Base-by-base conservation (phyloP, 139 green algal genomes). In the Chlorella sp. region DNA sequence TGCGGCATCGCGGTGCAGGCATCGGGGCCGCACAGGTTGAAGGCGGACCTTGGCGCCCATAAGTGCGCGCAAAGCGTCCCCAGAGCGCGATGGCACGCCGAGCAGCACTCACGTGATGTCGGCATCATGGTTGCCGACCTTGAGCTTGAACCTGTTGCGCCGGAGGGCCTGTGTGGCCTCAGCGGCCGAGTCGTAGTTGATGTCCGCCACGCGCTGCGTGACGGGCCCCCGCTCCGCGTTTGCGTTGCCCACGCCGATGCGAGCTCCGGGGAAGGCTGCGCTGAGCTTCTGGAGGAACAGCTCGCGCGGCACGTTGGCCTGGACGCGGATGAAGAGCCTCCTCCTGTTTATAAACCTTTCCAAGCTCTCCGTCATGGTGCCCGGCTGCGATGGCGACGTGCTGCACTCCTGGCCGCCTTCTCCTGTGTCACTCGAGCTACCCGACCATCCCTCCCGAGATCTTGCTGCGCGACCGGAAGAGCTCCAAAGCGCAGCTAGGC, bases 61-160 rank as follows among this genome's bases (percentile, higher is more conserved):
- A 10, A 10, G 42, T 55, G 42, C 42, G 10, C 10, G 42, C 10
- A 55, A 55, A 55, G 17, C 42, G 10, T 10, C 42, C 10, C 17
- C 17, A 55, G 17, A 26, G 42, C 42, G 10, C 10, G 10, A 10
- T 26, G 42, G 42, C 42, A 55, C 10, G 42, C 42, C 10, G 10
- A 55, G 42, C n/a, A 55, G 42, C 4, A 14, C 63, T 49, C n/a
- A 69, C 63, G 63, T 69, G 31, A 69, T 69, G 20, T 69, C 63
- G 5, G 32, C 63, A 50, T 69, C 63, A 29, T 69, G 33, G 50
- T 69, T 69, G 2, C 32, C 63, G 2, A 69, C 63, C 50, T 69
- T 69, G 20, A 69, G 63, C 63, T 69, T 69, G 32, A 69, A 69
- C 3, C 63, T 20, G 63, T 69, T 69, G 32, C 63, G 63, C n/a